Evolutionary conservation across 352 stramenopile species (phyloP).

Genomic region (Peronospora destructor): DNA sequence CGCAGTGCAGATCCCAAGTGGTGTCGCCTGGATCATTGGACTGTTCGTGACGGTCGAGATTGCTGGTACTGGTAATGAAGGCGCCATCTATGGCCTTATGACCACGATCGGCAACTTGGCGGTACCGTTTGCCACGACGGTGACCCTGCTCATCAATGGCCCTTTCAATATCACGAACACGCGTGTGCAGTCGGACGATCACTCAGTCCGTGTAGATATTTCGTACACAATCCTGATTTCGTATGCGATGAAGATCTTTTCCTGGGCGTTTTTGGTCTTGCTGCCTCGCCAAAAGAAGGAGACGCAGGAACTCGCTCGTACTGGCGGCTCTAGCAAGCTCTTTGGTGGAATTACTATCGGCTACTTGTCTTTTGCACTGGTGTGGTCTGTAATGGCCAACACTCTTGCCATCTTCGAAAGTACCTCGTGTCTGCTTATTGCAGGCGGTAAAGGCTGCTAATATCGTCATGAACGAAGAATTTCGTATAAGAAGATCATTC

Average conservation of each 20-base stretch:
- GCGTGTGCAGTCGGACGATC: conserved; percentile 35
- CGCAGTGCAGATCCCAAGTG: conserved; percentile 28
- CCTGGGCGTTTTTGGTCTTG: conserved; percentile 30
- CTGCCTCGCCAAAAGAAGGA: conserved; percentile 40
- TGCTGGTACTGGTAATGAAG: conserved; percentile 42
- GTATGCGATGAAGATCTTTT: conserved; percentile 33
- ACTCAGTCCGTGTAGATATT: conserved; percentile 29
- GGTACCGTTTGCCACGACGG: conserved; percentile 30
- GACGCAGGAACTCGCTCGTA: conserved; percentile 27
- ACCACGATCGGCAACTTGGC: conserved; percentile 39
- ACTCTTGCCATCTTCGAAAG: conserved; percentile 32
- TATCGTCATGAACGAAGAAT: not conserved
- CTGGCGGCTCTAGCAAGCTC: conserved; percentile 31
- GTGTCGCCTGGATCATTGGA: conserved; percentile 35
- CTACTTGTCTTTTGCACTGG: conserved; percentile 31
- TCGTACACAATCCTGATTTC: conserved; percentile 37
- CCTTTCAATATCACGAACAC: conserved; percentile 36
- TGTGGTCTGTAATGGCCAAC: conserved; percentile 38
- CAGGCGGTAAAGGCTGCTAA: conserved; percentile 34
- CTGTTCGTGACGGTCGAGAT: conserved; percentile 43
- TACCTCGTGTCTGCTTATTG: conserved; percentile 39
- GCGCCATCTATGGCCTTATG: conserved; percentile 38
- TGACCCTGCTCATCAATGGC: conserved; percentile 33
- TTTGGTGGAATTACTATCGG: conserved; percentile 29
- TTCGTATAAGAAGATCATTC: no score